Evolutionary conservation across 2,329 filamentous ascomycete species (phyloP), one percentile per base, ranked within the genome.

Genomic region (Claviceps purpurea): DNA sequence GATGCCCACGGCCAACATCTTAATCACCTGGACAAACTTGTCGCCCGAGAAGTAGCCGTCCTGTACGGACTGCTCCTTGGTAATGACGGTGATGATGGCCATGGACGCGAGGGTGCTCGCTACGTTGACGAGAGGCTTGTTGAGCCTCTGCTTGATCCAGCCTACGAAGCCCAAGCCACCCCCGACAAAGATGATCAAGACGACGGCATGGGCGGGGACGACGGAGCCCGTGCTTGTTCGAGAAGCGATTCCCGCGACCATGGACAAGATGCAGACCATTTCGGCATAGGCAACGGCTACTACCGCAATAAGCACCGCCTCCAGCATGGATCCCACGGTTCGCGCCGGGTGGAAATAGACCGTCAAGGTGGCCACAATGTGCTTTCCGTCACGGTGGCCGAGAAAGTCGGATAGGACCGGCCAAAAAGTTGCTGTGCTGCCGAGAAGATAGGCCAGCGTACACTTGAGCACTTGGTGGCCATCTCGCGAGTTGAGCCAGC

Each of bases 311-410:
- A 90, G 69, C 11, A 85, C 78, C 3, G 89, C 90, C 67, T 95
- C 87, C 53, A 88, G 78, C 89, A 96, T 95, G 58, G 87, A 93
- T 1, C 91, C 91, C 26, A 84, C 79, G 18, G 88, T 88, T 53
- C 91, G 77, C 5, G 89, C 87, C 4, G 91, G 89, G 65, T 96
- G 89, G 62, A 96, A 97, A 63, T 95, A 97, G 11, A 96, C 90
- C 0, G 89, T 94, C 53, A 96, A 81, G 2, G 91, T 96, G 37
- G 89, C 89, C 50, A 95, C 89, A 62, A 95, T 84, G 68, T 96
- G 91, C 64, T 96, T 96, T 49, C 89, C 89, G 68, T 95, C 90
- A 62, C 89, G 85, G 56, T 84, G 76, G 11, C 91, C 91, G 16
- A 96, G 73, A 52, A 89, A 79, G 7, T 75, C 71, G 16, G 89